phyloP scores from a whole-genome alignment of 192 early-diverging fungal species.

The Umbelopsis sp. region DNA sequence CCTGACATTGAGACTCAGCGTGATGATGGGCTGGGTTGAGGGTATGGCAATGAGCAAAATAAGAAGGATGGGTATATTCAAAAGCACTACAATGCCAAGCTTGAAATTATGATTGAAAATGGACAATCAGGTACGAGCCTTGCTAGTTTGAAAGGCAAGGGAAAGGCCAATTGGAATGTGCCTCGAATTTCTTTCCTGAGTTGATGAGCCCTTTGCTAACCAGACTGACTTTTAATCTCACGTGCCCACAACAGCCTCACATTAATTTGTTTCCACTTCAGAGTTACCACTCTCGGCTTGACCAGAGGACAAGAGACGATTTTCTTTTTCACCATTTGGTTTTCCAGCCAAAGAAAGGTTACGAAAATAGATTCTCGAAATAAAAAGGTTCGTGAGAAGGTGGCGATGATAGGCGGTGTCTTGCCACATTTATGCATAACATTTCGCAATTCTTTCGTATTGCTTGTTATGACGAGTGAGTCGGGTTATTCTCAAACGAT shows the following conservation, averaged over 20 bases:
- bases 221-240: neutral
- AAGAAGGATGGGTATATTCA: neutral
- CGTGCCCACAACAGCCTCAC: neutral
- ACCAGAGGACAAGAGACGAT: too few relatives aligned
- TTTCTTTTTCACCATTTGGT: too few relatives aligned
- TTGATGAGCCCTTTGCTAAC: neutral
- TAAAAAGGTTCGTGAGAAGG: too few relatives aligned
- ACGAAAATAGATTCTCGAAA: too few relatives aligned
- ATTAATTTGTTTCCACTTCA: too few relatives aligned
- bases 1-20: constrained; percentile 50
- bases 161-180: neutral
- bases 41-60: neutral
- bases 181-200: neutral
- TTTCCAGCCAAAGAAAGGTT: too few relatives aligned
- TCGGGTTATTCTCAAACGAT: too few relatives aligned
- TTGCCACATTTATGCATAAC: too few relatives aligned
- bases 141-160: neutral
- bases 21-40: neutral
- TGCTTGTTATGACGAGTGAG: too few relatives aligned
- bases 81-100: neutral
- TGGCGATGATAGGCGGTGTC: too few relatives aligned
- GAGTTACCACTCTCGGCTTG: too few relatives aligned
- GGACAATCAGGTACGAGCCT: neutral
- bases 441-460: too few relatives aligned
- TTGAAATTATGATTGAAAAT: neutral